Evolutionary conservation across 1,139 yeast species (phyloP), one percentile per base, ranked within the genome.

Genomic region (Diutina ranongensis): DNA sequence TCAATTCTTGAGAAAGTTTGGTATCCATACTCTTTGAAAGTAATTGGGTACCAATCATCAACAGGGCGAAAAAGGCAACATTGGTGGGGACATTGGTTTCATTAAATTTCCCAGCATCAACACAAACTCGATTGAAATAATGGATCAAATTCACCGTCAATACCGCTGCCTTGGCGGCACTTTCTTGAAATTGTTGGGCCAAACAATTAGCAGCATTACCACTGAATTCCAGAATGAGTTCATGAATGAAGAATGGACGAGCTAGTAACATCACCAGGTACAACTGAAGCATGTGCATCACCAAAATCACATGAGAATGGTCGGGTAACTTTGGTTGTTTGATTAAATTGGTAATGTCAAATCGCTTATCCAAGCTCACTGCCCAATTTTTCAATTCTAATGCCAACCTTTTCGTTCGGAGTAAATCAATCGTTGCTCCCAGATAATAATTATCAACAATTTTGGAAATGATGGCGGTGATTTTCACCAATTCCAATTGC

Each of bases 141-240:
- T n/a, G 53, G 40, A 46, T 51, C 50, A 10, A 50, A 51, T 35
- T 50, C 53, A 16, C 51, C 49, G 40, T 53, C 53, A 44, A 47
- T 46, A 4, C 48, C 49, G 15, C 56, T 54, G 46, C 51, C 49
- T 18, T 54, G 50, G 10, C 53, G 45, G 36, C 54, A 50, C 7
- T 52, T 48, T 20, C 59, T 57, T n/a, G 57, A 46, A 12, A 56
- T 47, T 36, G 57, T 27, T 44, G 57, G 60, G 49, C 59, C 57
- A 36, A 59, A 56, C 47, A 50, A 57, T 47, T 50, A 54, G n/a
- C 63, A 50, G 47, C 58, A 61, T 15, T 58, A 45, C 12, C 65
- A 62, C 34, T 62, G 48, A 5, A 63, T 55, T 49, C 60, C 64
- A 2, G 60, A 59, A 45, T 55, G 52, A 36, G 56, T 54, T 31